These are phyloP conservation scores for Actinomortierella wolfii DNA, from an alignment of 371 early-diverging fungal species.

Conservation along the genomic window DNA sequence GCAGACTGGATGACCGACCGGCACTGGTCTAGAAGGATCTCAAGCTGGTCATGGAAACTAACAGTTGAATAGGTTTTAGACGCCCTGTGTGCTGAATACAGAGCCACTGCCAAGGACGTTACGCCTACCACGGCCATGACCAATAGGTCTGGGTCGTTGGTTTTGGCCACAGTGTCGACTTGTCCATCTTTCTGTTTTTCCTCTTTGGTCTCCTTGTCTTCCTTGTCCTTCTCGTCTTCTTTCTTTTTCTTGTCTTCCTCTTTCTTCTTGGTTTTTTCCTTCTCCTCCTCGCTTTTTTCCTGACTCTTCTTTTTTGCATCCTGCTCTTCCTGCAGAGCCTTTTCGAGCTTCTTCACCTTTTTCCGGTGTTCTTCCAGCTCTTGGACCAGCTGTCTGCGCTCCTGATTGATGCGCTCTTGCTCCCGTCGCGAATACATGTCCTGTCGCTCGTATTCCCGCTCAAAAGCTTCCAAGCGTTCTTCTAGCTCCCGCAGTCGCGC, in stretches of 20 bases:
- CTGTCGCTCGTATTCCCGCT: not conserved
- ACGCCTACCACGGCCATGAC: slow-evolving; percentile 53
- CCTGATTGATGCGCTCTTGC: slow-evolving; percentile 13
- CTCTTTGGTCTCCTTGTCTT: slow-evolving; percentile 16
- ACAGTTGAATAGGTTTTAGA: slow-evolving; percentile 51
- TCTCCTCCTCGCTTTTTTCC: slow-evolving; percentile 15
- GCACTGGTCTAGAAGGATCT: slow-evolving; percentile 50
- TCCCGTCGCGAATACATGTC: slow-evolving; percentile 11
- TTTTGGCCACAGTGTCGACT: slow-evolving; percentile 6
- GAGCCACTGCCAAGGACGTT: slow-evolving; percentile 51
- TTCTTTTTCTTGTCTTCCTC: slow-evolving; percentile 22
- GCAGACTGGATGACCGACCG: slow-evolving; percentile 52
- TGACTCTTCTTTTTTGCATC: slow-evolving; percentile 9
- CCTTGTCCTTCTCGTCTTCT: slow-evolving; percentile 8
- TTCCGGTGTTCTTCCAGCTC: slow-evolving; percentile 31
- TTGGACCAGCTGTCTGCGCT: slow-evolving; percentile 36
- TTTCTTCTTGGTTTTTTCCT: slow-evolving; percentile 14
- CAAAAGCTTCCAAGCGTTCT: slow-evolving; percentile 18
- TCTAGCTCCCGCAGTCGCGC: slow-evolving; percentile 27
- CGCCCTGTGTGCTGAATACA: slow-evolving; percentile 62
- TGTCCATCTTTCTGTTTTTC: slow-evolving; percentile 15
- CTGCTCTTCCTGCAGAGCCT: slow-evolving; percentile 18
- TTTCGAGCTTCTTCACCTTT: slow-evolving; percentile 28
- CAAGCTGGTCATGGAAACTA: slow-evolving; percentile 55
- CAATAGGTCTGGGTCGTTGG: slow-evolving; percentile 6